Evolutionary conservation across 164 flowering plant genomes (phyloP).

Genomic region (Warburgia ugandensis): DNA sequence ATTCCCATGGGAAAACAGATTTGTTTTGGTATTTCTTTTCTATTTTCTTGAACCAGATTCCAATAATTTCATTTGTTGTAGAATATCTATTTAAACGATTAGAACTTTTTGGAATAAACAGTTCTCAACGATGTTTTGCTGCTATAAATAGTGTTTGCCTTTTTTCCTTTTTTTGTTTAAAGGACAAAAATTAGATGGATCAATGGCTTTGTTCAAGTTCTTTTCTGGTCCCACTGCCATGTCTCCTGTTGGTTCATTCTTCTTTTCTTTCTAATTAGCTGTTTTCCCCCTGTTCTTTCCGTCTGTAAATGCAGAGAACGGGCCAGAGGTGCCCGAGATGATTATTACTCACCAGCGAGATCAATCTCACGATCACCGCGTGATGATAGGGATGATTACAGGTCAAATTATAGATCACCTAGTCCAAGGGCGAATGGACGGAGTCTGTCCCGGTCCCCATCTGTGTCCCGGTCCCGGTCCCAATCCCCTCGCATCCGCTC

Average conservation of each 20-base stretch:
- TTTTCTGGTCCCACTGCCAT: too few relatives aligned
- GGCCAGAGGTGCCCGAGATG: constrained; percentile 29
- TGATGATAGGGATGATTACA: constrained; percentile 12
- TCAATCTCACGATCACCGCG: constrained; percentile 28
- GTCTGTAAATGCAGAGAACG: constrained; percentile 23
- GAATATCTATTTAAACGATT: not conserved
- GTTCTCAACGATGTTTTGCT: not conserved
- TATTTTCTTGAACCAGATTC: too few relatives aligned
- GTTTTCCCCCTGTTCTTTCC: not conserved
- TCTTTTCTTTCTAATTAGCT: not conserved
- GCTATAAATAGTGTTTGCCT: not conserved
- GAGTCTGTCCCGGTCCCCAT: constrained; percentile 26
- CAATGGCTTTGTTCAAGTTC: not conserved
- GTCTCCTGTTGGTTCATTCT: too few relatives aligned
- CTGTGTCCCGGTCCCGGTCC: constrained; percentile 21
- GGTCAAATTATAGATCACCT: constrained; percentile 19
- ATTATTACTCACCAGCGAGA: constrained; percentile 31
- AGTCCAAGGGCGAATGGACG: constrained; percentile 1
- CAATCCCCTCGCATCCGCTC: too few relatives aligned
- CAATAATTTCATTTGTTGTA: not conserved
- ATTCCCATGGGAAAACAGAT: not conserved
- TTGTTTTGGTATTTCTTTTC: constrained; percentile 1
- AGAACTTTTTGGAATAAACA: not conserved
- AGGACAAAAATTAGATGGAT: not conserved
- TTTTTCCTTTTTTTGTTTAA: not conserved